Conservation (phyloP, 2,329 filamentous ascomycete species). For the Diaporthe nobilis region DNA sequence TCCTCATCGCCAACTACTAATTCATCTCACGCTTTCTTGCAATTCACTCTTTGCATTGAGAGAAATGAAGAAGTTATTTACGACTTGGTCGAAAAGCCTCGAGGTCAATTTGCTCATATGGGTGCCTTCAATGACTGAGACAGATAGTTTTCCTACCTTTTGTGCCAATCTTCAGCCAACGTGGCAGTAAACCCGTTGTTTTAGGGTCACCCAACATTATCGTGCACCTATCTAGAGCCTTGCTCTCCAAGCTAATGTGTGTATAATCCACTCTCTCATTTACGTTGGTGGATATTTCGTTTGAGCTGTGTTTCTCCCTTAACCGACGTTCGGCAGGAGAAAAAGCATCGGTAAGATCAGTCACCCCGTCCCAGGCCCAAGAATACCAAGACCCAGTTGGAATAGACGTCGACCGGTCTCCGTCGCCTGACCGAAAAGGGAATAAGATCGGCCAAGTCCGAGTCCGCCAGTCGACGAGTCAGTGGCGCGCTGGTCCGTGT, state of each 20-base stretch:
- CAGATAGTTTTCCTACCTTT: background rate
- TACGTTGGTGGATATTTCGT: background rate
- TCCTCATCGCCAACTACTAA: background rate
- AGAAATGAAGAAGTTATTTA: no score
- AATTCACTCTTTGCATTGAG: no score
- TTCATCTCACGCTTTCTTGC: no score
- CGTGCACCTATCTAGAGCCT: no score
- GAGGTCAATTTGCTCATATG: background rate
- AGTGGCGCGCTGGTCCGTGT: constrained; percentile 16
- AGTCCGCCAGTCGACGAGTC: constrained; percentile 24
- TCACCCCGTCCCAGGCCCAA: background rate
- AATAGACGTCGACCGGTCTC: background rate
- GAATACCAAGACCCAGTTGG: background rate
- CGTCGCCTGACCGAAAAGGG: constrained; percentile 1
- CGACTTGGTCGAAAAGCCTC: no score
- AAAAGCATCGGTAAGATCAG: background rate
- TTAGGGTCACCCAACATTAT: background rate
- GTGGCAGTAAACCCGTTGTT: background rate
- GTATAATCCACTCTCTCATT: background rate
- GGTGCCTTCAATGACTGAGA: background rate
- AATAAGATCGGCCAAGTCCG: constrained; percentile 28
- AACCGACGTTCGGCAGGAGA: background rate
- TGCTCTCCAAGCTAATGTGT: background rate
- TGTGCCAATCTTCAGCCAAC: background rate
- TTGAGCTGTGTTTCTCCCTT: background rate